These are phyloP conservation scores for Lentinula novae-zelandiae DNA, from an alignment of 1,284 basidiomycete genomes.

Conservation along the genomic window DNA sequence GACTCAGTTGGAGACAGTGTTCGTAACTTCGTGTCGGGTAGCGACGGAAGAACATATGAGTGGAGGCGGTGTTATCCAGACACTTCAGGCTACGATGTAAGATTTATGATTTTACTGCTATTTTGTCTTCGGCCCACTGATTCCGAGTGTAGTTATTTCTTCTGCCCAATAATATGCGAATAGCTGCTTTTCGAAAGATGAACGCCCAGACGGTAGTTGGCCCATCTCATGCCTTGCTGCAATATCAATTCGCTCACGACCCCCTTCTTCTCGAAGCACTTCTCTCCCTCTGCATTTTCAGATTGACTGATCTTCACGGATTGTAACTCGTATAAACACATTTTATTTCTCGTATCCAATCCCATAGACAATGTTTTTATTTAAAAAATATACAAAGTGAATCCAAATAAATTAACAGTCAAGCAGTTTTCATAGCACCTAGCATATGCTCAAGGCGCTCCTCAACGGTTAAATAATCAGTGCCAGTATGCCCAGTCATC, in stretches of 20 bases:
- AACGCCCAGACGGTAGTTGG: constrained; percentile 55
- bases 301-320: constrained; percentile 63
- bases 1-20: constrained; percentile 34
- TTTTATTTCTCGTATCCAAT: not conserved
- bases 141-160: constrained; percentile 39
- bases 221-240: constrained; percentile 55
- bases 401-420: constrained; percentile 17
- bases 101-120: constrained; percentile 17
- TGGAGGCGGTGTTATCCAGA: constrained; percentile 53
- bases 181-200: constrained; percentile 57
- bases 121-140: not conserved
- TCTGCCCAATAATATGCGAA: constrained; percentile 35
- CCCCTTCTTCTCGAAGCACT: constrained; percentile 58
- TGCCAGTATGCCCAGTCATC: constrained; percentile 57
- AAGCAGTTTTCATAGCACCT: constrained; percentile 44
- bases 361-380: not conserved
- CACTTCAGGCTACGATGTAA: constrained; percentile 54
- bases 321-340: constrained; percentile 22
- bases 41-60: constrained; percentile 50
- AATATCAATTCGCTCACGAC: constrained; percentile 60
- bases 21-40: constrained; percentile 50
- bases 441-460: constrained; percentile 75
- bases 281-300: constrained; percentile 64
- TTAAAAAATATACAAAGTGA: constrained; percentile 19
- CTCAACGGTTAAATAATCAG: constrained; percentile 69